Conservation (phyloP, 1,139 yeast genomes). For the Suhomyces chickasaworum region DNA sequence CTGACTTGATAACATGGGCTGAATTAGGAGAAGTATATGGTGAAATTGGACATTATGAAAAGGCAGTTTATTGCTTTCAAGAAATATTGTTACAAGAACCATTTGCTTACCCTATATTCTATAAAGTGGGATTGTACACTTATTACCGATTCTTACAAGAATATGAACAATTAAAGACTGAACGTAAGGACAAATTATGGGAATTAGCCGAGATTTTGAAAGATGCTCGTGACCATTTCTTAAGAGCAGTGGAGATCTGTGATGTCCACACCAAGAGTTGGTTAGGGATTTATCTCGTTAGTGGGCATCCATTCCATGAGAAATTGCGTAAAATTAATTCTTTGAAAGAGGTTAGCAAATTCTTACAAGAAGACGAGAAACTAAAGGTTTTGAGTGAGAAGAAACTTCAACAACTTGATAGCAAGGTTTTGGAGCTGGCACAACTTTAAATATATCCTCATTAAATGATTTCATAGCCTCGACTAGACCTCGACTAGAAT, state of each 20-base stretch:
- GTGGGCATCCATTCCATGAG: conserved; percentile 25
- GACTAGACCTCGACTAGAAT: neutral
- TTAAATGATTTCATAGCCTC: neutral
- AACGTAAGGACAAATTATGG: conserved; percentile 21
- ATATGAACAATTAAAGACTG: conserved; percentile 15
- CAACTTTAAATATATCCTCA: neutral
- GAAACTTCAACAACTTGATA: conserved; percentile 25
- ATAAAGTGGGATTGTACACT: conserved; percentile 52
- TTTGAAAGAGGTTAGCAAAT: conserved; percentile 26
- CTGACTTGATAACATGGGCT: conserved; percentile 76
- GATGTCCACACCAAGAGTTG: conserved; percentile 71
- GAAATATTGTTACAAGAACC: conserved; percentile 73
- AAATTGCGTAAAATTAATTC: conserved; percentile 22
- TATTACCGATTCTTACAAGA: conserved; percentile 23
- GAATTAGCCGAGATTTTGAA: conserved; percentile 27
- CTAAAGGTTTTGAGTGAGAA: conserved; percentile 22
- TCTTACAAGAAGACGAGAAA: conserved; percentile 25
- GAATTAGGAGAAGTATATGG: conserved; percentile 69
- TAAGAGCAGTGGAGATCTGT: conserved; percentile 75
- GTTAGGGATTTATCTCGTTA: conserved; percentile 62
- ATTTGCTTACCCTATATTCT: conserved; percentile 70
- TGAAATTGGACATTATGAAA: conserved; percentile 61
- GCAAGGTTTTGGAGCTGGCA: conserved; percentile 2
- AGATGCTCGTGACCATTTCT: conserved; percentile 54
- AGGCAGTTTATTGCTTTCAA: conserved; percentile 66